Base-by-base conservation (phyloP, 225 moss, liverwort and hornwort genomes). In the Rhytidiadelphus loreus region DNA sequence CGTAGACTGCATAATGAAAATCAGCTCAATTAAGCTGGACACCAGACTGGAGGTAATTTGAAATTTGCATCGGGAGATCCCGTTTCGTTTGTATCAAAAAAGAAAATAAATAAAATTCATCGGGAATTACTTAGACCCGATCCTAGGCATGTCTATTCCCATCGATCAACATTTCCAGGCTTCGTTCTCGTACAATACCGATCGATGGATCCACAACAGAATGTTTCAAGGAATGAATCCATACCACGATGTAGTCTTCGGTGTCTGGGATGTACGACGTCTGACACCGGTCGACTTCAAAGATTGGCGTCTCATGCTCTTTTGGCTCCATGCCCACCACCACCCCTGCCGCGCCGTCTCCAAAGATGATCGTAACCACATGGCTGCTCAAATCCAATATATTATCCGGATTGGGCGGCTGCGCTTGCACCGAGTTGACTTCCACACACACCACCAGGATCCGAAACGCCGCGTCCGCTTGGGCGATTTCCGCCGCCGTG, bases 381-480 rank as follows among this genome's bases (percentile, higher is more conserved):
- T 89, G 87, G 81, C 93, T 94, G 86, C 93, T 94, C 30, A 94
- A 39, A 37, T 94, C 93, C 9, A 68, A 23, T 55, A 84, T 5
- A 26, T 66, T 74, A 19, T 44, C 83, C 7, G 94, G 92, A 46
- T 92, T 75, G n/a, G 90, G 89, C 9, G 93, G 90, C 60, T 94
- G 94, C 24, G 93, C 90, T 37, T 93, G 93, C 46, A 39, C 88
- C 32, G 93, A 94, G 20, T 94, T 94, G 46, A 94, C 86, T 41
- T 94, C 94, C 73, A 90, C 90, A 55, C 94, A 94, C 58, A 93
- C 91, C 32, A 94, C 89, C 39, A 94, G 88, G 43, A 94, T 89
- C 16, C 94, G 94, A n/a, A 84, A 89, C 32, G 53, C 39, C 24
- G 89, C 37, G 72, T 92, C 89, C 57, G 93, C 94, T 58, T 90